A percentile compares a stretch with the other conserved stretches of the same genome.
Evolutionary conservation across 495 filamentous ascomycete genomes (phyloP).

Genomic region (Extremus antarcticus): DNA sequence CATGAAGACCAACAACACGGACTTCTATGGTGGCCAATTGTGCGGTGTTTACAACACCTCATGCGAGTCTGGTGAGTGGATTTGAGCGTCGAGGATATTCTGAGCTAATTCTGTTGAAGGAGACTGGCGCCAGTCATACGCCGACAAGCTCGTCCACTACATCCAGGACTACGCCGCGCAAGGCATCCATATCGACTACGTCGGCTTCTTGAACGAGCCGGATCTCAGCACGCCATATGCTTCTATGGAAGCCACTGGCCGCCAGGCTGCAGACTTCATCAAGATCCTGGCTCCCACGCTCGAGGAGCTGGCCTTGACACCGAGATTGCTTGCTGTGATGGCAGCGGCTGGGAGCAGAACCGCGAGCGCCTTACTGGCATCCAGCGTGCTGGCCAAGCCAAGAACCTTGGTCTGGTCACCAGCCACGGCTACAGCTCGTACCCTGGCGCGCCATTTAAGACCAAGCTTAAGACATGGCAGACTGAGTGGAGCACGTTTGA

Average conservation of each 20-base stretch:
- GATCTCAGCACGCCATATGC: conserved; percentile 36
- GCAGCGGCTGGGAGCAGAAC: conserved; percentile 36
- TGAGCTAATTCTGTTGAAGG: no score
- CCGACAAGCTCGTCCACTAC: conserved; percentile 44
- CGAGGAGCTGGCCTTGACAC: conserved; percentile 29
- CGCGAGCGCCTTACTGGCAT: conserved; percentile 33
- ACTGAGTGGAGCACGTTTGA: conserved; percentile 43
- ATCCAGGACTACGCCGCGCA: conserved; percentile 38
- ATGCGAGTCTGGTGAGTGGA: conserved; percentile 43
- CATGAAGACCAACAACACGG: conserved; percentile 42
- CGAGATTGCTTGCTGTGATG: conserved; percentile 42
- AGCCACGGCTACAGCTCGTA: conserved; percentile 39
- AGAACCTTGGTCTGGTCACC: conserved; percentile 36
- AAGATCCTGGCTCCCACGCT: conserved; percentile 35
- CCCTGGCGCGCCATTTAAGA: conserved; percentile 31
- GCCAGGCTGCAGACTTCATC: conserved; percentile 42
- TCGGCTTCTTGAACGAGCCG: conserved; percentile 50
- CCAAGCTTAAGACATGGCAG: conserved; percentile 37
- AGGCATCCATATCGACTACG: conserved; percentile 39
- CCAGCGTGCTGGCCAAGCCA: conserved; percentile 31
- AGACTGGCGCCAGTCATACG: conserved; percentile 39
- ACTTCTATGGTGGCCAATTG: conserved; percentile 35
- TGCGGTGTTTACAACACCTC: conserved; percentile 39
- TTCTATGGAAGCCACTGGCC: conserved; percentile 36
- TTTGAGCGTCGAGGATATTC: no score